phyloP scores from a whole-genome alignment of 2,329 filamentous ascomycete species.

The Epichloe brachyelytri region DNA sequence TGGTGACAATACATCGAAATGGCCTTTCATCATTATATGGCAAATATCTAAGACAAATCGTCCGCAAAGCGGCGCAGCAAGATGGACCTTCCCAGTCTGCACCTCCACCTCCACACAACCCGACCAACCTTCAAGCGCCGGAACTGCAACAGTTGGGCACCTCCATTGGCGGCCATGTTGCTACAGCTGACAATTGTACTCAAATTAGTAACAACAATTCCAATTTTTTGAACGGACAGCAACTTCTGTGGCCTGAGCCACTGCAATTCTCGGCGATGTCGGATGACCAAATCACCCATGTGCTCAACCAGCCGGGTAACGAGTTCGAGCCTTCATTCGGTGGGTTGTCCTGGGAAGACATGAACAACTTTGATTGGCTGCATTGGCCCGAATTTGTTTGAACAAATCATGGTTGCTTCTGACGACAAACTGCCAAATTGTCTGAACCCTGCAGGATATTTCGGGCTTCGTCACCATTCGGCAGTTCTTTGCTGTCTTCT shows the following conservation, averaged over 20 bases:
- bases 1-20: slow-evolving; percentile 50
- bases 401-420: background rate
- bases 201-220: slow-evolving; percentile 9
- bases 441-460: background rate
- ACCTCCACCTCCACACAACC: background rate
- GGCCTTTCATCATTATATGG: slow-evolving; percentile 46
- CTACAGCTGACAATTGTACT: background rate
- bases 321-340: slow-evolving; percentile 42
- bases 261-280: slow-evolving; percentile 58
- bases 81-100: slow-evolving; percentile 1
- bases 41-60: slow-evolving; percentile 31
- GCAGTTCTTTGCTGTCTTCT: background rate
- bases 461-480: background rate
- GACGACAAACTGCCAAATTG: background rate
- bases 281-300: slow-evolving; percentile 53
- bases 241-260: slow-evolving; percentile 32
- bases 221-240: slow-evolving; percentile 17
- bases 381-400: slow-evolving; percentile 32
- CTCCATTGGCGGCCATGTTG: slow-evolving; percentile 5
- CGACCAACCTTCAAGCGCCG: slow-evolving; percentile 2
- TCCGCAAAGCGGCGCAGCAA: slow-evolving; percentile 20
- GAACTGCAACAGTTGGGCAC: slow-evolving; percentile 8
- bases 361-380: slow-evolving; percentile 44
- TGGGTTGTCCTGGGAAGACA: slow-evolving; percentile 46
- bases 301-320: slow-evolving; percentile 49